A percentile compares a stretch with the other conserved stretches of the same genome.
These are phyloP conservation scores for Aurifilum marmelostoma DNA, from an alignment of 2,329 filamentous ascomycete species.

Conservation along the genomic window DNA sequence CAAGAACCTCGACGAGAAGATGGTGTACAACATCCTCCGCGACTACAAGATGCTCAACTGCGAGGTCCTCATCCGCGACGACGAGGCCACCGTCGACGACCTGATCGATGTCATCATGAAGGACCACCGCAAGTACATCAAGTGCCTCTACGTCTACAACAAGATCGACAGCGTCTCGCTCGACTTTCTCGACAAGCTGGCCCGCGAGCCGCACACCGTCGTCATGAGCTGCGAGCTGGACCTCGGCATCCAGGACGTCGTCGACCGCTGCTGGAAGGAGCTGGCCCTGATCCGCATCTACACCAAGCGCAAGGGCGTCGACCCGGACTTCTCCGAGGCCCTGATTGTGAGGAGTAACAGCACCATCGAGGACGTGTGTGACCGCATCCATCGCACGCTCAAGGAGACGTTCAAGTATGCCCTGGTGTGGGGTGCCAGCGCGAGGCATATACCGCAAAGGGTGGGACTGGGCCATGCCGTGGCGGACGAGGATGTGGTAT, in stretches of 20 bases:
- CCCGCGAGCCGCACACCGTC: slow-evolving; percentile 88
- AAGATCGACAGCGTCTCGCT: slow-evolving; percentile 96
- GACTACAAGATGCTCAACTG: slow-evolving; percentile 99
- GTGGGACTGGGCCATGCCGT: slow-evolving; percentile 86
- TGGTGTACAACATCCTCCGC: slow-evolving; percentile 94
- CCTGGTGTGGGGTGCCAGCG: slow-evolving; percentile 95
- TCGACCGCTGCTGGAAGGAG: slow-evolving; percentile 95
- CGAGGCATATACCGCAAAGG: slow-evolving; percentile 89
- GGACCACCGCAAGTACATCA: slow-evolving; percentile 97
- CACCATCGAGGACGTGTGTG: slow-evolving; percentile 95
- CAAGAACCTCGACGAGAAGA: slow-evolving; percentile 93
- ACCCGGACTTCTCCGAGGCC: slow-evolving; percentile 88
- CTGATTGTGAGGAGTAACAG: slow-evolving; percentile 88
- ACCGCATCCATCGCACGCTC: slow-evolving; percentile 87
- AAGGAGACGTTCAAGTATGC: slow-evolving; percentile 99
- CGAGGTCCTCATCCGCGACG: slow-evolving; percentile 93
- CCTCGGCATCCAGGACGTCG: slow-evolving; percentile 88
- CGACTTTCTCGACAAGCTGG: slow-evolving; percentile 89
- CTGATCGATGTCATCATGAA: slow-evolving; percentile 99
- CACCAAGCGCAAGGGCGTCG: slow-evolving; percentile 92
- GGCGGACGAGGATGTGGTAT: slow-evolving; percentile 69
- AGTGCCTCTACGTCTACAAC: slow-evolving; percentile 97
- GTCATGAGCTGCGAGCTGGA: slow-evolving; percentile 99
- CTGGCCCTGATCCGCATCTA: slow-evolving; percentile 88
- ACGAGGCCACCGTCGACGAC: slow-evolving; percentile 94